phyloP scores from a whole-genome alignment of 345 rosid species.

The Gossypium thurberi region DNA sequence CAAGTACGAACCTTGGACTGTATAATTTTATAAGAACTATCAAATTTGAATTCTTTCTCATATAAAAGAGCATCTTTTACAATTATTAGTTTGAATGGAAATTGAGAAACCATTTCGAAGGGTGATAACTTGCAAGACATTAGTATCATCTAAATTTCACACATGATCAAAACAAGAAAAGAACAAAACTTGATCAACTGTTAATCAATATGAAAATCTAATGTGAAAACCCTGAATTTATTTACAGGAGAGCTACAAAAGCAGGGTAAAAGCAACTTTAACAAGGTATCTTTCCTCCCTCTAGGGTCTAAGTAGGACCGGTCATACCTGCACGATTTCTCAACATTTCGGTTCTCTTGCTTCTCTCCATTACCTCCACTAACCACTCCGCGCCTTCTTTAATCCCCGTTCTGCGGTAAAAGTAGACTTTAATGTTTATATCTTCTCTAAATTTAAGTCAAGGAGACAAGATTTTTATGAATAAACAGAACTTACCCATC shows the following conservation, averaged over 20 bases:
- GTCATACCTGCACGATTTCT: slow-evolving; percentile 57
- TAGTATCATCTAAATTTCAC: neutral
- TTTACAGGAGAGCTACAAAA: slow-evolving; percentile 43
- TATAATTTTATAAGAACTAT: neutral
- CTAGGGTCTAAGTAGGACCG: slow-evolving; percentile 31
- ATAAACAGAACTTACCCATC: slow-evolving; percentile 61
- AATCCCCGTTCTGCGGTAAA: slow-evolving; percentile 65
- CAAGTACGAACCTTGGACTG: neutral
- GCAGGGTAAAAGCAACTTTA: slow-evolving; percentile 14
- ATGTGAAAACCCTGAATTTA: slow-evolving; percentile 20
- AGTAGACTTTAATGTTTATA: neutral
- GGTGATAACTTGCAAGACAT: neutral
- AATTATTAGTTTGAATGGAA: neutral
- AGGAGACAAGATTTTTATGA: neutral
- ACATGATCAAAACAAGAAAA: neutral
- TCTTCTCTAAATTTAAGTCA: neutral
- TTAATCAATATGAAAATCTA: neutral
- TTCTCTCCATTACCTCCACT: slow-evolving; percentile 87
- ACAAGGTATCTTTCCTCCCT: slow-evolving; percentile 1
- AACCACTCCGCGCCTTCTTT: slow-evolving; percentile 90
- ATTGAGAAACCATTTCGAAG: neutral
- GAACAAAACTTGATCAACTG: neutral
- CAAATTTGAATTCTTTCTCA: neutral
- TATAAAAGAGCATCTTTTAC: neutral
- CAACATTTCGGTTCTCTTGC: slow-evolving; percentile 91